Percentiles rank a stretch among this genome's conserved stretches.
These are phyloP conservation scores for Lycium ferocissimum DNA, from an alignment of 257 asterid species.

Conservation along the genomic window DNA sequence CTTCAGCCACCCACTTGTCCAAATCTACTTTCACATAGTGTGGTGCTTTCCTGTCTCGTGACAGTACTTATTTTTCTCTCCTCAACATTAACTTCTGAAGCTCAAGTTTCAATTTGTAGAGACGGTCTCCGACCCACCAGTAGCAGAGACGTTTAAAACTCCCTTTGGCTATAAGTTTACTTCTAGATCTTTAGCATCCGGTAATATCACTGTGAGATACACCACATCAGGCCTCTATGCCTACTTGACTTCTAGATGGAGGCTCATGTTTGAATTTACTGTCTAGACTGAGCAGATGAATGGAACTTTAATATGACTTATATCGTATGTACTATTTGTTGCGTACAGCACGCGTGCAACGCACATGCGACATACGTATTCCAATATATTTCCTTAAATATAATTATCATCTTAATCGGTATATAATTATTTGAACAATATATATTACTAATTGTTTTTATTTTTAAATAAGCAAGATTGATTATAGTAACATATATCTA, in stretches of 20 bases:
- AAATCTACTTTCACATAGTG: conserved; percentile 92
- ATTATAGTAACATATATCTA: too few species aligned
- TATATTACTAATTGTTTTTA: too few species aligned
- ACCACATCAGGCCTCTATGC: conserved; percentile 90
- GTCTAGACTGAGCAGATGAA: too few species aligned
- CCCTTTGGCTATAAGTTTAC: conserved; percentile 89
- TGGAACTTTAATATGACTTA: too few species aligned
- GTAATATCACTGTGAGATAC: conserved; percentile 71
- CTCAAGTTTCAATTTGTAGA: conserved; percentile 77
- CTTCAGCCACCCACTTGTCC: conserved; percentile 99
- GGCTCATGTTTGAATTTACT: conserved; percentile 39
- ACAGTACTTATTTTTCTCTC: conserved; percentile 85
- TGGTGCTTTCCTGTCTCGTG: conserved; percentile 75
- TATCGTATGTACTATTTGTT: too few species aligned
- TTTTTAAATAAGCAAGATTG: too few species aligned
- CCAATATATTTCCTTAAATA: too few species aligned
- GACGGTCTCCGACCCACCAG: conserved; percentile 74
- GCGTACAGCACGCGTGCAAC: too few species aligned
- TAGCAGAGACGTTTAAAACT: conserved; percentile 70
- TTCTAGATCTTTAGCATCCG: conserved; percentile 83
- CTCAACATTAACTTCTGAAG: conserved; percentile 79
- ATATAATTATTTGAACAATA: too few species aligned
- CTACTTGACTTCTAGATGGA: conserved; percentile 95
- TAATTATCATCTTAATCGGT: too few species aligned
- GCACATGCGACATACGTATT: too few species aligned